Evolutionary conservation across 345 rosid species (phyloP).

Genomic region (Syzygium oleosum): DNA sequence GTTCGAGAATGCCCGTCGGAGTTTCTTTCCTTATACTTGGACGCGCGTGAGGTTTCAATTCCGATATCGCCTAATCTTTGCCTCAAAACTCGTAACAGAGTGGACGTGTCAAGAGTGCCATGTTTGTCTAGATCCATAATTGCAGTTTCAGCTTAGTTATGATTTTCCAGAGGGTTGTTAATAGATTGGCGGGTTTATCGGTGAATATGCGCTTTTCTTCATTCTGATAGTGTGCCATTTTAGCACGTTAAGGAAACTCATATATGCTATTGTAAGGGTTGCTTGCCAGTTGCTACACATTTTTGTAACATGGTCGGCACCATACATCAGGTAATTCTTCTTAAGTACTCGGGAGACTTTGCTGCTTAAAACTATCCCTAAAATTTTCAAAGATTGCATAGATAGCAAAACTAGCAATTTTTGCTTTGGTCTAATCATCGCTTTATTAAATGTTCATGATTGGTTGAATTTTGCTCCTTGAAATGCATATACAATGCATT

Average conservation of each 20-base stretch:
- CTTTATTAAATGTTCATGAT: neutral
- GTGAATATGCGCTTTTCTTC: neutral
- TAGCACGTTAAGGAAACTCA: neutral
- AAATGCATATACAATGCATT: neutral
- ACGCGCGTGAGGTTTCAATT: neutral
- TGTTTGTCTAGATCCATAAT: neutral
- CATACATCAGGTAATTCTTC: neutral
- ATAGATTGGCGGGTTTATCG: neutral
- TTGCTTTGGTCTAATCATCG: neutral
- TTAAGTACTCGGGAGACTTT: neutral
- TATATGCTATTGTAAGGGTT: neutral
- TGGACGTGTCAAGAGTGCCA: neutral
- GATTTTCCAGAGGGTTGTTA: neutral
- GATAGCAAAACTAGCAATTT: neutral
- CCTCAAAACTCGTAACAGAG: neutral
- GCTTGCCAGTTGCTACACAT: neutral
- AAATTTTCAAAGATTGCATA: neutral
- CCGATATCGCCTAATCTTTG: neutral
- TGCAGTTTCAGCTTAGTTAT: neutral
- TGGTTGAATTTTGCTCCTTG: neutral
- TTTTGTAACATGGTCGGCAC: neutral
- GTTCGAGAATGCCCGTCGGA: neutral
- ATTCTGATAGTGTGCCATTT: neutral
- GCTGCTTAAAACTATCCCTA: neutral
- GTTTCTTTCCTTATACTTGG: neutral